Percentiles rank a stretch among this genome's conserved stretches.
Conservation (phyloP, 1,284 basidiomycete species). For the Serendipita sp. region DNA sequence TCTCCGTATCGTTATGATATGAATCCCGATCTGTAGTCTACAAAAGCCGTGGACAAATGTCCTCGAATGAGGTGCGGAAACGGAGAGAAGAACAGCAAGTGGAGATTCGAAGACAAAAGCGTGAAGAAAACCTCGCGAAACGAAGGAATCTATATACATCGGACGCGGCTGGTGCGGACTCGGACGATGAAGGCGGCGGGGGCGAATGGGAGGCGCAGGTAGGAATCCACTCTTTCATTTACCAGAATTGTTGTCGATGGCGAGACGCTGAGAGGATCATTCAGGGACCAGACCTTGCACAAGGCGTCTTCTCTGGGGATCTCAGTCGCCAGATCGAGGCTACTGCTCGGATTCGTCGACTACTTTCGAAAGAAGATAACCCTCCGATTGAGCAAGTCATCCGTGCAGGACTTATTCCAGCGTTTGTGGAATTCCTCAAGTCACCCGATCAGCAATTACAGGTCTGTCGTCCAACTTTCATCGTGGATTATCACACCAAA, state of each 20-base stretch:
- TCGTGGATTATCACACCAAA: neutral
- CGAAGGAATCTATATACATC: constrained; percentile 79
- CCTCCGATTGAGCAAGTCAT: constrained; percentile 99
- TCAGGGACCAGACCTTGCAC: neutral
- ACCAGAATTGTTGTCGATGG: neutral
- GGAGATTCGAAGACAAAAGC: constrained; percentile 90
- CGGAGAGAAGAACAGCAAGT: constrained; percentile 94
- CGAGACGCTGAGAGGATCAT: neutral
- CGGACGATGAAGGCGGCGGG: constrained; percentile 64
- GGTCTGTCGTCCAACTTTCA: constrained; percentile 28
- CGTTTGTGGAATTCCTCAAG: constrained; percentile 91
- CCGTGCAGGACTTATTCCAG: constrained; percentile 90
- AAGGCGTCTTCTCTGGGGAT: constrained; percentile 82
- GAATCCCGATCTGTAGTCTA: constrained; percentile 27
- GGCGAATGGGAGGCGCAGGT: constrained; percentile 21
- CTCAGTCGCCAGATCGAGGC: constrained; percentile 33
- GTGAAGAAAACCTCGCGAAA: constrained; percentile 95
- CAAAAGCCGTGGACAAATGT: constrained; percentile 72
- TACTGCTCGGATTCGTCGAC: constrained; percentile 84
- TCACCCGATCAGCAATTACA: constrained; percentile 21
- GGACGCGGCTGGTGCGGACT: constrained; percentile 42
- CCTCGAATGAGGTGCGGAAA: constrained; percentile 78
- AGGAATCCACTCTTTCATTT: neutral
- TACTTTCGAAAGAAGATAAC: constrained; percentile 98
- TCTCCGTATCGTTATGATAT: neutral